Evolutionary conservation across 2,329 filamentous ascomycete genomes (phyloP).

Genomic region (Colletotrichum musae): DNA sequence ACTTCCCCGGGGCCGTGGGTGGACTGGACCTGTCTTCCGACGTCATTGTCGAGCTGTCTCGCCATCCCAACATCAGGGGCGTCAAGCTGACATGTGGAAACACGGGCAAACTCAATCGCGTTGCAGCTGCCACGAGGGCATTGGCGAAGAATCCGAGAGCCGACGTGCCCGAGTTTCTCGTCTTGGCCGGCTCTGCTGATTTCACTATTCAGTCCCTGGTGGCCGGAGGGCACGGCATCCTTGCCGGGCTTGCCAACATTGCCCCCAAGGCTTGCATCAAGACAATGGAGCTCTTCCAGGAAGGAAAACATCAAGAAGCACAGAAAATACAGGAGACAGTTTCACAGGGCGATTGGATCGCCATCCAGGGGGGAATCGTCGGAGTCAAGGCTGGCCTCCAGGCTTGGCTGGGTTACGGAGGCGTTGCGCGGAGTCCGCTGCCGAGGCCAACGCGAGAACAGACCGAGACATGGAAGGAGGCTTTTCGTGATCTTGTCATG

Average conservation of each 20-base stretch:
- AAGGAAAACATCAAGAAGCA: conserved; percentile 72
- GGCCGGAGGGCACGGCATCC: conserved; percentile 78
- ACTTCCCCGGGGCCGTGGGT: conserved; percentile 75
- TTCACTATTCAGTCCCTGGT: conserved; percentile 79
- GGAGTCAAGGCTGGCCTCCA: conserved; percentile 79
- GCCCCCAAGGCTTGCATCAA: conserved; percentile 76
- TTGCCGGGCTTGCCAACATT: conserved; percentile 81
- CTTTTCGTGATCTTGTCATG: conserved; percentile 66
- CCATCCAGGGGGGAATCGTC: conserved; percentile 79
- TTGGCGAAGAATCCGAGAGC: conserved; percentile 50
- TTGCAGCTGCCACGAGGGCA: conserved; percentile 70
- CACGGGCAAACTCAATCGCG: conserved; percentile 77
- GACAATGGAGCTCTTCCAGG: conserved; percentile 71
- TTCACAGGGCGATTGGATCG: conserved; percentile 79
- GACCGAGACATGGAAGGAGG: conserved; percentile 66
- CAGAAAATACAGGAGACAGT: conserved; percentile 66
- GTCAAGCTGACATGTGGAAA: conserved; percentile 81
- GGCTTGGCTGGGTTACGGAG: conserved; percentile 78
- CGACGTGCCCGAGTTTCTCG: conserved; percentile 70
- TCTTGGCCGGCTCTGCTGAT: conserved; percentile 80
- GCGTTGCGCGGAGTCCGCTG: conserved; percentile 61
- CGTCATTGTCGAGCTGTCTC: conserved; percentile 69
- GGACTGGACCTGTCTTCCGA: conserved; percentile 77
- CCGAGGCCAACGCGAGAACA: conserved; percentile 66
- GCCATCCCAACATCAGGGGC: conserved; percentile 77